Base-by-base conservation (phyloP, 179 eudicot genomes). In the Monotropa hypopitys region DNA sequence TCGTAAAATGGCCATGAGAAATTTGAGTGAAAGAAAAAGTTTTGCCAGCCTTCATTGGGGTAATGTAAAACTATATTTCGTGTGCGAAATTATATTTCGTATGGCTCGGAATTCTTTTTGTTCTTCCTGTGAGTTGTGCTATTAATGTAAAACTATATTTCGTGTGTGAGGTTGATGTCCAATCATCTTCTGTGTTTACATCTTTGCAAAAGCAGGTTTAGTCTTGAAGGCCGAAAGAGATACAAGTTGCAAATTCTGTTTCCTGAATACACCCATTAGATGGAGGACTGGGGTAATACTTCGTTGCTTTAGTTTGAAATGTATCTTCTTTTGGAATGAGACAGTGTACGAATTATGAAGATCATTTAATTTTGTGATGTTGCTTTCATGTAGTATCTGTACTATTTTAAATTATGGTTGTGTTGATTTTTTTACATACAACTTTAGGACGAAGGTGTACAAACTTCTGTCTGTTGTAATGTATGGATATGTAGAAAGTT, bases 271-370 rank as follows among this genome's bases (percentile, higher is more conserved):
- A 57, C 54, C 76, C 4, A 33, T 33, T 73, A 51, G 46, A 73
- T 73, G 76, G 76, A 51, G 16, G 76, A 73, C 45, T 73, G 76
- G 76, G 76, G 76, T 73, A 73, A 53, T 32, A 33, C 26, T 53
- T 51, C 2, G 0, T 72, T n/a, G 61, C 16, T 72, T 15, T 72
- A 49, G 15, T 15, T 72, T 30, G 23, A 46, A 33, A 20, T 73
- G 3, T 10, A 16, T 71, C 43, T 71, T 30, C 5, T 26, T 45
- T 53, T 7, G 11, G 33, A 71, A 9, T 15, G 53, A 70, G 53
- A 46, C 51, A 49, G 5, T 9, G n/a, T n/a, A n/a, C n/a, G n/a
- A n/a, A 16, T 71, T 30, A 18, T 42, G 18, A 32, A 50, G 15
- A 40, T 30, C 33, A 33, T 51, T 51, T 51, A 32, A 32, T 72